Percentiles rank a stretch among this genome's conserved stretches.
phyloP scores from a whole-genome alignment of 2,329 filamentous ascomycete species.

The Hortaea sp. region DNA sequence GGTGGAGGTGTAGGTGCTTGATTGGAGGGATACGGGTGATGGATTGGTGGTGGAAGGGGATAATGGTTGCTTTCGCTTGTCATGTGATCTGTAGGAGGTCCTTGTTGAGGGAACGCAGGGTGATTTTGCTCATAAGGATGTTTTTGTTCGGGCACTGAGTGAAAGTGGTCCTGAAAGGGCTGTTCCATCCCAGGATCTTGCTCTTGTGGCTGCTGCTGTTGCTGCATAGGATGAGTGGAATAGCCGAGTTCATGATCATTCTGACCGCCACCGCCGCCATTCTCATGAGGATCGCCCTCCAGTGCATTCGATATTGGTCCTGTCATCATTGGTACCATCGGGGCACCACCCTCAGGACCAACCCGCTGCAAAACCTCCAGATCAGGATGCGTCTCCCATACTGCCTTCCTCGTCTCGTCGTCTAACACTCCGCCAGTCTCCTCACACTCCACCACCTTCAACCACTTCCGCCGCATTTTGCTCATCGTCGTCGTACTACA shows the following conservation, averaged over 20 bases:
- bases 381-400: slow-evolving; percentile 20
- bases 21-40: not conserved
- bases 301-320: not conserved
- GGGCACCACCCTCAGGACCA: not conserved
- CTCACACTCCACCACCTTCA: slow-evolving; percentile 23
- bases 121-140: not conserved
- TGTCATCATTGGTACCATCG: not conserved
- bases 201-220: slow-evolving; percentile 2
- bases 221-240: not conserved
- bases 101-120: not conserved
- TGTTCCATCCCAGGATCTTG: slow-evolving; percentile 1
- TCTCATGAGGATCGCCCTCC: no score
- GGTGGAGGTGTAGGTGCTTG: not conserved
- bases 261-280: not conserved
- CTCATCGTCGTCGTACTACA: slow-evolving; percentile 26
- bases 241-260: not conserved
- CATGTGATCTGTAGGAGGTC: no score
- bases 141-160: not conserved
- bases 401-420: slow-evolving; percentile 11
- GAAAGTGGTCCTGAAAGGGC: not conserved
- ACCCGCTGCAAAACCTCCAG: slow-evolving; percentile 1
- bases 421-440: slow-evolving; percentile 21
- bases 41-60: not conserved
- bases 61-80: not conserved
- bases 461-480: slow-evolving; percentile 26